Evolutionary conservation across 2,329 filamentous ascomycete genomes (phyloP).

Genomic region (Cryphonectria parasitica): DNA sequence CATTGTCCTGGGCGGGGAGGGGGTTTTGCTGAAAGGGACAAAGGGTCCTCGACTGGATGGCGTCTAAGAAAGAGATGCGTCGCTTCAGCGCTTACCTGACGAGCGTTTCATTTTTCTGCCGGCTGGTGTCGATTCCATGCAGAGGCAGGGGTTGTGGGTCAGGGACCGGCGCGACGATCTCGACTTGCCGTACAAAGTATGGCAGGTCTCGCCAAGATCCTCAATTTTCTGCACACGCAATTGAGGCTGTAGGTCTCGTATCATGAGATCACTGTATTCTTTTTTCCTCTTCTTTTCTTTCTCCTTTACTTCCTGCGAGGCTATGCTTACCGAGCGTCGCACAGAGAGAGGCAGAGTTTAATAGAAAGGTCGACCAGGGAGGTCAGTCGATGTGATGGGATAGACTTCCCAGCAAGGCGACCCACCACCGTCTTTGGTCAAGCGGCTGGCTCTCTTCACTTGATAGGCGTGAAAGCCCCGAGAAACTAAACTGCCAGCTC

Average conservation of each 20-base stretch:
- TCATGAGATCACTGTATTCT: neutral
- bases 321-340: neutral
- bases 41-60: neutral
- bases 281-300: neutral
- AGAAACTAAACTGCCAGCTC: neutral
- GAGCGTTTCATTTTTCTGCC: conserved; percentile 17
- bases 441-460: neutral
- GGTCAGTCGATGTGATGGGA: neutral
- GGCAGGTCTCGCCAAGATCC: neutral
- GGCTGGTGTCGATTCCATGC: conserved; percentile 9
- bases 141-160: conserved; percentile 3
- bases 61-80: neutral
- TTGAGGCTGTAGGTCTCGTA: neutral
- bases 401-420: neutral
- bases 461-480: neutral
- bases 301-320: neutral
- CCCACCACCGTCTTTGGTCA: neutral
- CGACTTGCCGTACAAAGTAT: neutral
- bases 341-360: neutral
- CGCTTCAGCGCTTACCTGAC: conserved; percentile 8
- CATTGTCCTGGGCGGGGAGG: neutral
- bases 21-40: neutral
- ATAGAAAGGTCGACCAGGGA: neutral
- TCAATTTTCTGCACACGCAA: neutral
- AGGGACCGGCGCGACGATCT: conserved; percentile 9